These are phyloP conservation scores for Rhynchospora tenuis DNA, from an alignment of 176 grass and related monocot genomes.

Conservation along the genomic window DNA sequence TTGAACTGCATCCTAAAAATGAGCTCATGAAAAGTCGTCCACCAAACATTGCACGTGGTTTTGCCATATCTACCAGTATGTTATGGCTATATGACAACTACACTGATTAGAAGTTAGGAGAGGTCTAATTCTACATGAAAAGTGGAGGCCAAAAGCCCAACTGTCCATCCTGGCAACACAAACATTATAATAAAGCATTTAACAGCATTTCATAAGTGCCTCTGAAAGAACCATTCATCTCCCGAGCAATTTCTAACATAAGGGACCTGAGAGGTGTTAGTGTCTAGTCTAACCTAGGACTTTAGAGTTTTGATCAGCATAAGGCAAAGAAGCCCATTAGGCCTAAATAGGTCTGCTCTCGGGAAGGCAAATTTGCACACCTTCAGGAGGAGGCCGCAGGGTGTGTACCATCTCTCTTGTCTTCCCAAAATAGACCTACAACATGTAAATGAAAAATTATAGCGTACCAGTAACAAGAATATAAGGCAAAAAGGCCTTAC, in stretches of 20 bases:
- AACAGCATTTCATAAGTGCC: not conserved
- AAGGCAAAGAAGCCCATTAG: not conserved
- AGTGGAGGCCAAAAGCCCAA: not conserved
- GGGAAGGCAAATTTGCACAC: slow-evolving; percentile 54
- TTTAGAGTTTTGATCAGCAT: not conserved
- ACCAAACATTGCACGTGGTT: not conserved
- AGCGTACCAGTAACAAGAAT: not conserved
- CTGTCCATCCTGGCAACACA: not conserved
- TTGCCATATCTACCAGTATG: not conserved
- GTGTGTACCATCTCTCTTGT: slow-evolving; percentile 93
- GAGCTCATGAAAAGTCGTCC: not conserved
- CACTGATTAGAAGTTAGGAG: not conserved
- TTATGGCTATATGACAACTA: too few species aligned
- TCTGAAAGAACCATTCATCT: not conserved
- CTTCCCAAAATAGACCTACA: slow-evolving; percentile 96
- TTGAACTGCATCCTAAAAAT: not conserved
- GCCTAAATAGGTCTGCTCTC: slow-evolving; percentile 46
- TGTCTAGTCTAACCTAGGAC: slow-evolving; percentile 4
- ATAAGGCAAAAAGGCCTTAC: not conserved
- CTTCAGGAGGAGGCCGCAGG: slow-evolving; percentile 68
- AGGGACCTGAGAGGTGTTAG: not conserved
- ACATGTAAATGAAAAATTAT: not conserved
- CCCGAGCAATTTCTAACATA: not conserved
- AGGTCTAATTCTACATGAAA: not conserved
- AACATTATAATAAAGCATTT: not conserved